Percentiles rank a stretch among this genome's conserved stretches.
Conservation (phyloP, 2,329 filamentous ascomycete genomes). For the Amphichorda felina region DNA sequence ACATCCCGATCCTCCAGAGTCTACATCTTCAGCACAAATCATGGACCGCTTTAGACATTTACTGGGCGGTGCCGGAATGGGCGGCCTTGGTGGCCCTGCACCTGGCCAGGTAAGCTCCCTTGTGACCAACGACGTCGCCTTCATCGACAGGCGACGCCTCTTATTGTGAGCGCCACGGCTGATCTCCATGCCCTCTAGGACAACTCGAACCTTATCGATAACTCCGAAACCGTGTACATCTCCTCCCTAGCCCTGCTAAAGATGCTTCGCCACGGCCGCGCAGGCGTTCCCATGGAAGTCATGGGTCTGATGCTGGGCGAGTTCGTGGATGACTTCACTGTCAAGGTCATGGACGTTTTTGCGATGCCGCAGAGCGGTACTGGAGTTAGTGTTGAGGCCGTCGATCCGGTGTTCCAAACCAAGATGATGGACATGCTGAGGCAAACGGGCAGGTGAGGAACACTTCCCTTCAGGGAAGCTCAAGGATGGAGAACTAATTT, state of each 20-base stretch:
- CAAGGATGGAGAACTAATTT: constrained; percentile 5
- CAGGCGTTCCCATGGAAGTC: constrained; percentile 98
- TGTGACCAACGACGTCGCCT: background rate
- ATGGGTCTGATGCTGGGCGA: constrained; percentile 99
- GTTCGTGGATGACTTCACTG: constrained; percentile 98
- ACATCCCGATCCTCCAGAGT: background rate
- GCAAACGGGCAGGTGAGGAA: constrained; percentile 76
- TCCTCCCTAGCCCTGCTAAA: constrained; percentile 94
- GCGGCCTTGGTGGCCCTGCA: constrained; percentile 41
- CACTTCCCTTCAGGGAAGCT: background rate
- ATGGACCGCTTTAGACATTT: constrained; percentile 94
- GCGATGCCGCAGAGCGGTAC: constrained; percentile 99
- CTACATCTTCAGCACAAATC: constrained; percentile 10
- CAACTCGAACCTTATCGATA: constrained; percentile 85
- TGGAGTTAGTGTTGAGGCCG: constrained; percentile 94
- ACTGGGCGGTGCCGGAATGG: constrained; percentile 66
- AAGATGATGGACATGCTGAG: constrained; percentile 99
- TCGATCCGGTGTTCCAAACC: constrained; percentile 96
- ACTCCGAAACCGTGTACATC: constrained; percentile 98
- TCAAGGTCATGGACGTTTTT: constrained; percentile 96
- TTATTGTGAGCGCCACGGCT: background rate
- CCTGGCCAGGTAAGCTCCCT: constrained; percentile 24
- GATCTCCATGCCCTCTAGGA: constrained; percentile 43
- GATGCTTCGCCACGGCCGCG: constrained; percentile 95
- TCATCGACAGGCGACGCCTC: background rate